phyloP scores from a whole-genome alignment of 1,284 basidiomycete species.

The Cryptococcus sp. region DNA sequence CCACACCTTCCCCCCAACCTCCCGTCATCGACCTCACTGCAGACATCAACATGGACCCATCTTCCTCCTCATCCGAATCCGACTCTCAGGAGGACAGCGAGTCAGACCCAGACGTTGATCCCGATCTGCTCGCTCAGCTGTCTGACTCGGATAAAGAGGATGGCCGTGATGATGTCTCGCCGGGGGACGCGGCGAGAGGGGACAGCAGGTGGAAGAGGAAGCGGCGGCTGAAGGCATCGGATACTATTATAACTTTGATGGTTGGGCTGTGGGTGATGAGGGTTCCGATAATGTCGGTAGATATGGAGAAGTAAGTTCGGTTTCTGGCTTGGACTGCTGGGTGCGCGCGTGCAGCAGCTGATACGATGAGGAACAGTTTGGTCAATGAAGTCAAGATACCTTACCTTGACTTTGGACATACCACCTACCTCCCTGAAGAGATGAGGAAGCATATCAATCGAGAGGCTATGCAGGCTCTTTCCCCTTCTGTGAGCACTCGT shows the following conservation, averaged over 20 bases:
- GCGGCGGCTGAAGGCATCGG: constrained; percentile 23
- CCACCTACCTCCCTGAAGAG: constrained; percentile 58
- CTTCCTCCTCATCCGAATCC: not conserved
- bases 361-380: constrained; percentile 10
- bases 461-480: constrained; percentile 62
- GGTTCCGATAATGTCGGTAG: constrained; percentile 68
- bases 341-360: not conserved
- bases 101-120: constrained; percentile 29
- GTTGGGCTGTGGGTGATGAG: constrained; percentile 73
- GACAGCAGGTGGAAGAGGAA: constrained; percentile 13
- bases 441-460: constrained; percentile 69
- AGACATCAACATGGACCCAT: constrained; percentile 4
- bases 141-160: constrained; percentile 24
- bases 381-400: constrained; percentile 73
- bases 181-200: not conserved
- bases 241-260: constrained; percentile 53
- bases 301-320: constrained; percentile 63
- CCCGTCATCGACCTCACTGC: no score
- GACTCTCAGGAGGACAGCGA: constrained; percentile 27
- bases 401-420: constrained; percentile 69
- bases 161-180: not conserved
- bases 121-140: constrained; percentile 12
- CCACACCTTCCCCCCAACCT: not conserved
- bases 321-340: not conserved
- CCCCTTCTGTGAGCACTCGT: constrained; percentile 59